phyloP scores from a whole-genome alignment of 2,329 filamentous ascomycete species.

The Spiromastix sp. region DNA sequence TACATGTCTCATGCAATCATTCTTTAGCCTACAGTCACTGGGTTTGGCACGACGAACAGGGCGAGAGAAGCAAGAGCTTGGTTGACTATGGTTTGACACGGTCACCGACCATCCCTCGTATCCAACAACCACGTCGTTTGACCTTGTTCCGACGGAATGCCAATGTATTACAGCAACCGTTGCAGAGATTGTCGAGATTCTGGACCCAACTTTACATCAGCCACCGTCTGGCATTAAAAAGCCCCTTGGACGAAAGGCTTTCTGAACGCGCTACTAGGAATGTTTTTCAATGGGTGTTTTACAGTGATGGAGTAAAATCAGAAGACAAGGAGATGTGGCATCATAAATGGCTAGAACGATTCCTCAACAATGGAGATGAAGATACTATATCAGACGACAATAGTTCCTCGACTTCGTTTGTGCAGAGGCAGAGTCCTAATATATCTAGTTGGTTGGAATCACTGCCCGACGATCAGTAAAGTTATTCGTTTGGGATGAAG shows the following conservation, averaged over 20 bases:
- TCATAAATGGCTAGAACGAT: conserved; percentile 7
- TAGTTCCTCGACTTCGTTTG: conserved; percentile 3
- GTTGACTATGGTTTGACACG: conserved; percentile 7
- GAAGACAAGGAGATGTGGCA: conserved; percentile 6
- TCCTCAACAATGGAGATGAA: conserved; percentile 5
- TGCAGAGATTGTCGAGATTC: neutral
- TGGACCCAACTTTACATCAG: neutral
- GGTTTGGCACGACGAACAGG: conserved; percentile 5
- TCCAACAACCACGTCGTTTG: neutral
- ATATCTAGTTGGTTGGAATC: conserved; percentile 2
- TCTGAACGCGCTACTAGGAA: conserved; percentile 8
- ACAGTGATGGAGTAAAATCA: conserved; percentile 4
- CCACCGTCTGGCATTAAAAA: neutral
- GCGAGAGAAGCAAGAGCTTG: neutral
- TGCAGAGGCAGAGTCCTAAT: neutral
- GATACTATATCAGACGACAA: conserved; percentile 3
- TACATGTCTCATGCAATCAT: conserved; percentile 8
- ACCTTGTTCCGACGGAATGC: neutral
- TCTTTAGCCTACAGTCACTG: conserved; percentile 7
- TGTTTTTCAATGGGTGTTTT: conserved; percentile 7
- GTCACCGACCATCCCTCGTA: conserved; percentile 1
- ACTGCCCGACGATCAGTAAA: neutral
- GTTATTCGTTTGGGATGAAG: neutral
- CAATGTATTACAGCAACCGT: neutral
- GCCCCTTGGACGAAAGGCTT: conserved; percentile 2